Conservation (phyloP, 352 stramenopile species). For the Phytophthora rubi region DNA sequence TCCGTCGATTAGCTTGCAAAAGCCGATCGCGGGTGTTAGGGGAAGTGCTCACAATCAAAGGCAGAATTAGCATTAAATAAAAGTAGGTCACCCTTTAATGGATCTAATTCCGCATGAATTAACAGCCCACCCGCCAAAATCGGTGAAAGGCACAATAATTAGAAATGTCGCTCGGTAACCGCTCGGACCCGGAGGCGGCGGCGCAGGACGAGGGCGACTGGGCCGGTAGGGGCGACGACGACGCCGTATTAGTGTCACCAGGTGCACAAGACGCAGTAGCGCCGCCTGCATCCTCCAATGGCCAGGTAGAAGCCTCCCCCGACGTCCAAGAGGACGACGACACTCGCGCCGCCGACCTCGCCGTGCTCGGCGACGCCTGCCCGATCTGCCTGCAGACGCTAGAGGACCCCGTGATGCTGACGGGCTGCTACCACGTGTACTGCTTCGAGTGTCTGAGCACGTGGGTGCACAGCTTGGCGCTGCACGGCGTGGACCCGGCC, state of each 20-base stretch:
- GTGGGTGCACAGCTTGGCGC: constrained; percentile 62
- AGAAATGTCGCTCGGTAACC: constrained; percentile 50
- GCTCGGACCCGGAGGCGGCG: constrained; percentile 30
- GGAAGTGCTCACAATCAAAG: too few species aligned
- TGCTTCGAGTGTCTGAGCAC: constrained; percentile 71
- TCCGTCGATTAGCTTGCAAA: too few species aligned
- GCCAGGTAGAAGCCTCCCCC: constrained; percentile 22
- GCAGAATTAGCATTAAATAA: too few species aligned
- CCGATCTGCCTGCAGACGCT: constrained; percentile 74
- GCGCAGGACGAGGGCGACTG: constrained; percentile 61
- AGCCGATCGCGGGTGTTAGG: too few species aligned
- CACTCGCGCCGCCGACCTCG: constrained; percentile 43
- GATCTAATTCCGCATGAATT: too few species aligned
- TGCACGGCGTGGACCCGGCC: constrained; percentile 56
- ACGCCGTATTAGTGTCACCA: constrained; percentile 16
- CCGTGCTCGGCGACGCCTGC: constrained; percentile 71
- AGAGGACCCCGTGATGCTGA: constrained; percentile 64
- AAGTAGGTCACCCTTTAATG: too few species aligned
- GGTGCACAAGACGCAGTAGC: constrained; percentile 26
- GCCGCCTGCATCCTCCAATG: constrained; percentile 35
- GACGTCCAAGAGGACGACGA: constrained; percentile 28
- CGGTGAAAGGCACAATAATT: too few species aligned
- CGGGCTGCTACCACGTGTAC: constrained; percentile 73
- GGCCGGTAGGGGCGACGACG: constrained; percentile 38
- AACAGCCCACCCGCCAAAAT: too few species aligned